These are phyloP conservation scores for Mycena pura DNA, from an alignment of 768 basidiomycete species.

Conservation along the genomic window DNA sequence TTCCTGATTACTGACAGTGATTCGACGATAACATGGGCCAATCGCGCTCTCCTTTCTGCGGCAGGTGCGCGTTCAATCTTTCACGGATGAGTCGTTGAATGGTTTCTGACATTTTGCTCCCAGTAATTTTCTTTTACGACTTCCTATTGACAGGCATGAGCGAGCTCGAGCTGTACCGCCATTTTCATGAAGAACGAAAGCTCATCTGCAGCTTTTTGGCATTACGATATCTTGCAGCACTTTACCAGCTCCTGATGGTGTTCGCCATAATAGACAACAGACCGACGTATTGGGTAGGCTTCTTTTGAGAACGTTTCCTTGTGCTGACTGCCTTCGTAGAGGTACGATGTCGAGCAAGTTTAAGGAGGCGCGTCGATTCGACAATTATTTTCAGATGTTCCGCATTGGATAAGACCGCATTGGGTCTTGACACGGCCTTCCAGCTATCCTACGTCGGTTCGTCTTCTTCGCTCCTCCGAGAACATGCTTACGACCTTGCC, in stretches of 20 bases:
- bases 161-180: not conserved
- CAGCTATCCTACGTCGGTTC: not conserved
- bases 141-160: not conserved
- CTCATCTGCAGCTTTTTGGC: not conserved
- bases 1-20: no score
- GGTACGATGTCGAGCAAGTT: not conserved
- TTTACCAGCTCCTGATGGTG: not conserved
- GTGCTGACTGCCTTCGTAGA: not conserved
- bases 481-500: no score
- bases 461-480: not conserved
- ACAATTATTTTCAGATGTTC: not conserved
- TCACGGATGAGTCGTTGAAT: no score
- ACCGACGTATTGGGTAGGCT: not conserved
- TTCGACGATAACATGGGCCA: no score
- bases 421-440: not conserved
- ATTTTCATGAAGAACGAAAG: not conserved
- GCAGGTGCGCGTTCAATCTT: not conserved
- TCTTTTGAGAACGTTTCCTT: not conserved
- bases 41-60: constrained; percentile 3
- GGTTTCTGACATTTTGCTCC: not conserved
- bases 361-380: no score
- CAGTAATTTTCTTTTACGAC: constrained; percentile 5
- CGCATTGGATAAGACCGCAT: not conserved
- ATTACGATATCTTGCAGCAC: not conserved
- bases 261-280: not conserved